These are phyloP conservation scores for Pseudotsuga menziesii DNA, from an alignment of 75 land plant genomes.

Conservation along the genomic window DNA sequence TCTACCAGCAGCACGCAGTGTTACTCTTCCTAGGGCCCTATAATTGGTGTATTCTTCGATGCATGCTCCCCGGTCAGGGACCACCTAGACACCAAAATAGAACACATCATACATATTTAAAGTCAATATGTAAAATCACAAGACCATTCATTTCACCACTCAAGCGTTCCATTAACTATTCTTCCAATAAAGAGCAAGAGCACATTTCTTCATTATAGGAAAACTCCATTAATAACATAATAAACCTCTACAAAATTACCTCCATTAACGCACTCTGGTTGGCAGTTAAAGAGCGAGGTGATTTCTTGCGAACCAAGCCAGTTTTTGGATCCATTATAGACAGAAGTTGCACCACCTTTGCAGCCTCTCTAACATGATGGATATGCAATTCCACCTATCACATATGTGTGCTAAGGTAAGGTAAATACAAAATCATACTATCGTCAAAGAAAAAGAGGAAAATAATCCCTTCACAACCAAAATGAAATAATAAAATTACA, in stretches of 20 bases:
- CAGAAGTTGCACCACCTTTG: slow-evolving; percentile 51
- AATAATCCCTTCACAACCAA: background rate
- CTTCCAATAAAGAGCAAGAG: background rate
- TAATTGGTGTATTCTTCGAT: slow-evolving; percentile 67
- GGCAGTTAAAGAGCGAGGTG: slow-evolving; percentile 65
- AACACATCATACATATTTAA: background rate
- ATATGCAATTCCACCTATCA: slow-evolving; percentile 75
- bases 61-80: slow-evolving; percentile 50
- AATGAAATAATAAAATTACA: background rate
- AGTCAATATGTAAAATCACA: background rate
- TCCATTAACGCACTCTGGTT: slow-evolving; percentile 87
- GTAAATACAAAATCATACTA: background rate
- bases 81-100: slow-evolving; percentile 39
- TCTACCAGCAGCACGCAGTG: slow-evolving; percentile 59
- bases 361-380: slow-evolving; percentile 88
- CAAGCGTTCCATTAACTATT: background rate
- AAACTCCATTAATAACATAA: background rate
- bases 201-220: background rate
- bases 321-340: slow-evolving; percentile 79
- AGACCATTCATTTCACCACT: background rate
- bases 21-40: slow-evolving; percentile 79
- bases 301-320: slow-evolving; percentile 51
- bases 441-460: background rate
- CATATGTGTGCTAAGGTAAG: background rate
- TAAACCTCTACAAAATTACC: slow-evolving; percentile 29